Evolutionary conservation across 306 rosid species (phyloP), one percentile per base, ranked within the genome.

Genomic region (Trifolium pratense): DNA sequence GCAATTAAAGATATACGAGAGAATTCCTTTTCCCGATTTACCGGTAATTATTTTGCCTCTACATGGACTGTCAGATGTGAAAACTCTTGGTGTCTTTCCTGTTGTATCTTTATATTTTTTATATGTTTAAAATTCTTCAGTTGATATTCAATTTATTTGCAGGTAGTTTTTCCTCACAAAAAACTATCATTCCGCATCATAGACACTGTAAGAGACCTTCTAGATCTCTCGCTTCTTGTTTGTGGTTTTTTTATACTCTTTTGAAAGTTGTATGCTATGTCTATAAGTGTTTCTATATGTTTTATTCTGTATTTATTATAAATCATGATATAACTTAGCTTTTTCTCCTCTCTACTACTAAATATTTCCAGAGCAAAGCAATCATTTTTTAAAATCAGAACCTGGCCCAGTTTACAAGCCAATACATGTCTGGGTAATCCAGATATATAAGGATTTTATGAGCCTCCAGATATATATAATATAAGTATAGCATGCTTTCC

Each of bases 81-180:
- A 68, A 29, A 66, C 46, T 23, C 23, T 78, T 45, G 52, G 32
- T 80, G 74, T 78, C 76, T 37, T 39, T 76, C 73, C 49, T 69
- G 34, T 60, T 69, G 26, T 76, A 66, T 63, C 82, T 51, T 75
- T 52, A 31, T 68, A 15, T 67, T 12, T 55, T 29, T 36, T 73
- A 15, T 71, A 46, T 74, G 64, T 79, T 40, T 70, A 63, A 43
- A 43, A 57, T 43, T 77, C 74, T 51, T 75, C 73, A 2, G 62
- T 58, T 75, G 42, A 61, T 55, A 75, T 56, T 71, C 65, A 74
- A 73, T 83, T 75, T 74, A 53, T 84, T 72, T 86, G 86, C 77
- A 93, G 98, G 98, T 91, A 63, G 84, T 93, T 81, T 93, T 93
- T 80, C 96, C 98, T 45, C 92, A 93, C 87, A 93, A 88, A 83